These are phyloP conservation scores for Plasmodium gaboni DNA, from an alignment of 169 alveolate genomes.

Conservation along the genomic window DNA sequence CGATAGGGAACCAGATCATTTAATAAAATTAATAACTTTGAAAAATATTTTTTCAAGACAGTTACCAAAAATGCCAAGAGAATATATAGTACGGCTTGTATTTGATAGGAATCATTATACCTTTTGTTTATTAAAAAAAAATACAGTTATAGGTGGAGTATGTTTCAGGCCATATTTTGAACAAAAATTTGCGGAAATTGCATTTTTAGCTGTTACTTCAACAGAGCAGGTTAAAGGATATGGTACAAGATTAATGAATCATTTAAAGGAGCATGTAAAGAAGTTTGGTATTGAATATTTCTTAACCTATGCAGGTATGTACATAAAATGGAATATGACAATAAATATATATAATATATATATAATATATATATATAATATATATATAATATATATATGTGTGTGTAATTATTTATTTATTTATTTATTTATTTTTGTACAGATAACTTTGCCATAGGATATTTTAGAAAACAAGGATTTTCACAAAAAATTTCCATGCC, in stretches of 20 bases:
- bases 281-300: conserved; percentile 94
- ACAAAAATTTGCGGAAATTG: conserved; percentile 98
- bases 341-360: background rate
- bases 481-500: conserved; percentile 96
- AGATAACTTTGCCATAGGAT: conserved; percentile 99
- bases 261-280: conserved; percentile 96
- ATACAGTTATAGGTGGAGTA: conserved; percentile 98
- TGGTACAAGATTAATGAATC: conserved; percentile 99
- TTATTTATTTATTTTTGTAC: background rate
- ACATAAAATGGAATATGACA: too few relatives aligned
- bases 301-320: conserved; percentile 93
- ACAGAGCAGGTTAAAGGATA: conserved; percentile 98
- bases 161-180: conserved; percentile 93
- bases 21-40: conserved; percentile 92
- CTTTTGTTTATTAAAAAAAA: conserved; percentile 93
- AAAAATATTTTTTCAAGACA: conserved; percentile 96
- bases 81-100: conserved; percentile 97
- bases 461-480: conserved; percentile 98
- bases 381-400: background rate
- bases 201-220: conserved; percentile 98
- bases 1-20: conserved; percentile 92
- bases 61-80: conserved; percentile 99
- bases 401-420: background rate
- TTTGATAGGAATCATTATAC: conserved; percentile 97
- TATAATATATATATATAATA: background rate